Percentiles rank a stretch among this genome's conserved stretches.
Conservation (phyloP, 352 stramenopile species). For the Pythium guiyangense region DNA sequence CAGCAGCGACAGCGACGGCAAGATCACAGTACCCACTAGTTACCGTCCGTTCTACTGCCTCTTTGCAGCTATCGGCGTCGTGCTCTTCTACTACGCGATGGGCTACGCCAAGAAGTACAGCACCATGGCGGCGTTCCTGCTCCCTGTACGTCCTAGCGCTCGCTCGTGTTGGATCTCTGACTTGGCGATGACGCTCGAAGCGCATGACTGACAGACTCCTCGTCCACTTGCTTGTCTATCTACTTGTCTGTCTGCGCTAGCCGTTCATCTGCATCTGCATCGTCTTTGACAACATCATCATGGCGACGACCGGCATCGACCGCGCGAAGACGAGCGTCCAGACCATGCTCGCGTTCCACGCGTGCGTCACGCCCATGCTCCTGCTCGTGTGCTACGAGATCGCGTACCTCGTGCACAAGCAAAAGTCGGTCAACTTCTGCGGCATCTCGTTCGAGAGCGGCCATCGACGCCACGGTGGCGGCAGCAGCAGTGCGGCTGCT, state of each 20-base stretch:
- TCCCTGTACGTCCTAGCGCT: constrained; percentile 46
- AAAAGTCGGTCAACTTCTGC: constrained; percentile 89
- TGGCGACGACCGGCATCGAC: constrained; percentile 73
- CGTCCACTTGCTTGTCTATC: no score
- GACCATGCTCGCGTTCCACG: constrained; percentile 78
- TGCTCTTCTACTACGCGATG: constrained; percentile 73
- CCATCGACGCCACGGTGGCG: constrained; percentile 38
- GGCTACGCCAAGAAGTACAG: constrained; percentile 76
- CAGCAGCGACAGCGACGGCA: constrained; percentile 10
- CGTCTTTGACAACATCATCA: constrained; percentile 76
- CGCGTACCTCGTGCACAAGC: constrained; percentile 88
- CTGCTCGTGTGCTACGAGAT: constrained; percentile 88
- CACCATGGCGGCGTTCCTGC: constrained; percentile 65
- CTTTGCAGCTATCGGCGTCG: constrained; percentile 45
- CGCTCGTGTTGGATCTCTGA: not conserved
- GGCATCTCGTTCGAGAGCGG: constrained; percentile 85
- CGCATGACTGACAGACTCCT: no score
- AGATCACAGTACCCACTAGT: constrained; percentile 40
- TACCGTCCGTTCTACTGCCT: constrained; percentile 70
- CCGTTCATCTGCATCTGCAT: constrained; percentile 79
- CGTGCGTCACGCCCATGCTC: constrained; percentile 80
- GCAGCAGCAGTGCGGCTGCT: not conserved
- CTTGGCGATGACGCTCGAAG: no score
- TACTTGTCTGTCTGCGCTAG: no score
- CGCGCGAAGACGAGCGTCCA: constrained; percentile 44